A percentile compares a stretch with the other conserved stretches of the same genome.
Conservation (phyloP, 2,329 filamentous ascomycete genomes). For the Verticillium longisporum region DNA sequence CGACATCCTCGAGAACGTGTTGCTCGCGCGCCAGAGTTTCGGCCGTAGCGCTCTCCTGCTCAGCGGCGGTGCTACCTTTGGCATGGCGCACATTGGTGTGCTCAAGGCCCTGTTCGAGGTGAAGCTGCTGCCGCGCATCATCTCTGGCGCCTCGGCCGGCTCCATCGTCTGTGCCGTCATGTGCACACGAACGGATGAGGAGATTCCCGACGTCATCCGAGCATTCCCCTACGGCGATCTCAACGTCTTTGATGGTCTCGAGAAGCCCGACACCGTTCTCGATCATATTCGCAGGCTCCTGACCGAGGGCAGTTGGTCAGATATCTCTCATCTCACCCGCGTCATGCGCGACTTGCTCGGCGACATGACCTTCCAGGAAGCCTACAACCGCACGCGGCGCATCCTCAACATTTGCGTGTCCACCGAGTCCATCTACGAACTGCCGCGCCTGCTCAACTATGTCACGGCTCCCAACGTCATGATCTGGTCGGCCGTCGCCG, state of each 20-base stretch:
- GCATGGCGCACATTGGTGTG: slow-evolving; percentile 88
- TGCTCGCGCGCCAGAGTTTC: slow-evolving; percentile 71
- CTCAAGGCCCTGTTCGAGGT: slow-evolving; percentile 73
- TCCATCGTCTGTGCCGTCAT: slow-evolving; percentile 80
- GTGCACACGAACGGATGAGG: slow-evolving; percentile 70
- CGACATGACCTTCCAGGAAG: slow-evolving; percentile 91
- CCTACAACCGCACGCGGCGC: slow-evolving; percentile 86
- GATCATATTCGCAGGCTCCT: slow-evolving; percentile 66
- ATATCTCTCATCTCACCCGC: slow-evolving; percentile 71
- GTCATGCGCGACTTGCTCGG: slow-evolving; percentile 79
- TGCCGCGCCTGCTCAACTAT: slow-evolving; percentile 84
- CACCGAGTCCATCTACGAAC: slow-evolving; percentile 77
- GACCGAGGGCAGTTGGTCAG: slow-evolving; percentile 78
- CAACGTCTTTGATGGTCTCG: slow-evolving; percentile 66
- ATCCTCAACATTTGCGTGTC: slow-evolving; percentile 95
- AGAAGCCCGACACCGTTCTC: slow-evolving; percentile 53
- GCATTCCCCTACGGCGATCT: slow-evolving; percentile 75
- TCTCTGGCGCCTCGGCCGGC: slow-evolving; percentile 81
- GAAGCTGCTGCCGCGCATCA: slow-evolving; percentile 72
- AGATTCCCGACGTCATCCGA: slow-evolving; percentile 63
- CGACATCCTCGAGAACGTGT: slow-evolving; percentile 58
- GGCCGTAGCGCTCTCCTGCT: slow-evolving; percentile 78
- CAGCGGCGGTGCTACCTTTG: slow-evolving; percentile 82
- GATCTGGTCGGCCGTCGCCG: slow-evolving; percentile 95
- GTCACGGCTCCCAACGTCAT: slow-evolving; percentile 89